These are phyloP conservation scores for Prunus salicina DNA, from an alignment of 306 rosid species.

Conservation along the genomic window DNA sequence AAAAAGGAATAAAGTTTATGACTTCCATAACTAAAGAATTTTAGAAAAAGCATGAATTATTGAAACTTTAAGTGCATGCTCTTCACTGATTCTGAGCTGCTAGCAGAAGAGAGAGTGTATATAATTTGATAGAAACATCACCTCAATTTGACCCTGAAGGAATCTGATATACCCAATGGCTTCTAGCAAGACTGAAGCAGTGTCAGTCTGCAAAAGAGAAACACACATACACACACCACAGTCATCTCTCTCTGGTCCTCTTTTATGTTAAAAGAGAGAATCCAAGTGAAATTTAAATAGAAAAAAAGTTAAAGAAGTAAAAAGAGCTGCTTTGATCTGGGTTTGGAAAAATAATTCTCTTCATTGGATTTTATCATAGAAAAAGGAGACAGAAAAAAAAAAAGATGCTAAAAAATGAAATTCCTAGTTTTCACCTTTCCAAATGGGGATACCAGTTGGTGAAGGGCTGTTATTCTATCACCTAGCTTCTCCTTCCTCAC, in stretches of 20 bases:
- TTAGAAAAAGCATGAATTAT: slow-evolving; percentile 33
- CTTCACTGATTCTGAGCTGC: slow-evolving; percentile 30
- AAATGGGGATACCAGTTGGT: too few relatives aligned
- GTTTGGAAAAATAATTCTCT: not conserved
- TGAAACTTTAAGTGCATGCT: slow-evolving; percentile 51
- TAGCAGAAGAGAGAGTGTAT: slow-evolving; percentile 11
- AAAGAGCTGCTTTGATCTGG: not conserved
- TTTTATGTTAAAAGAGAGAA: slow-evolving; percentile 30
- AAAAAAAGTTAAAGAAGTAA: not conserved
- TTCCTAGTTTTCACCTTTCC: too few relatives aligned
- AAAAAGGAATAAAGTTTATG: slow-evolving; percentile 27
- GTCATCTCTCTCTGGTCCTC: slow-evolving; percentile 32
- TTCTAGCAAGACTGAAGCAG: slow-evolving; percentile 89
- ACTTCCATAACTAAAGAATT: slow-evolving; percentile 43
- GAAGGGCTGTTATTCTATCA: slow-evolving; percentile 51
- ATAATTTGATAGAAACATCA: not conserved
- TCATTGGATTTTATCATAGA: not conserved
- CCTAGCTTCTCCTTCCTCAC: slow-evolving; percentile 93
- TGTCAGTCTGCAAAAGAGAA: slow-evolving; percentile 96
- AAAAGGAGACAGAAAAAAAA: not conserved
- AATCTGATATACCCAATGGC: slow-evolving; percentile 79
- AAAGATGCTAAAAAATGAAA: not conserved
- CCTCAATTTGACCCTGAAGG: slow-evolving; percentile 41
- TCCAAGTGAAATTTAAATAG: not conserved
- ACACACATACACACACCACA: slow-evolving; percentile 26